Evolutionary conservation across 2,329 filamentous ascomycete genomes (phyloP).

Genomic region (Fusarium sororula): DNA sequence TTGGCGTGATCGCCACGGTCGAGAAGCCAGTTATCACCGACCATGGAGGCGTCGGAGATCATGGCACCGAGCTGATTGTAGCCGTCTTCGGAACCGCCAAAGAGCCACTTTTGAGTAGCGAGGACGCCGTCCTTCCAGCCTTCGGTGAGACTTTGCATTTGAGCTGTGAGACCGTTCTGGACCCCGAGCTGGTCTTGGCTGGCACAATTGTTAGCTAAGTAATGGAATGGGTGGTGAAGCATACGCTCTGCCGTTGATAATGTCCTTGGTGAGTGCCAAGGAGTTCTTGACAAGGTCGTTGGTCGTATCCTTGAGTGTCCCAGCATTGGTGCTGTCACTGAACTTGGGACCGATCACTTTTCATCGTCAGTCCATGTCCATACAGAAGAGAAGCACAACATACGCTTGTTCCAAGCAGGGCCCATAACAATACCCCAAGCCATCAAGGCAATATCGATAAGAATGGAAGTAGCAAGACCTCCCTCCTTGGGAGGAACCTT

Average conservation of each 20-base stretch:
- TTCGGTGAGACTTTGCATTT: conserved; percentile 17
- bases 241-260: conserved; percentile 8
- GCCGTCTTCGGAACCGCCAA: conserved; percentile 9
- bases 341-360: conserved; percentile 17
- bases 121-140: conserved; percentile 19
- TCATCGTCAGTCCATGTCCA: fast-evolving
- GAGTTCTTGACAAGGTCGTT: conserved; percentile 26
- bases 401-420: conserved; percentile 23
- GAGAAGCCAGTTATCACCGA: conserved; percentile 16
- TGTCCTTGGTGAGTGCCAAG: conserved; percentile 16
- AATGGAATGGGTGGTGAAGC: neutral
- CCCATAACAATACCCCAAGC: conserved; percentile 22
- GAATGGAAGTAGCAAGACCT: conserved; percentile 2
- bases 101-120: conserved; percentile 17
- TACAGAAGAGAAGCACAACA: fast-evolving
- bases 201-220: neutral
- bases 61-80: conserved; percentile 9
- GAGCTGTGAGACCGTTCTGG: conserved; percentile 12
- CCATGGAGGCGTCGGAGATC: conserved; percentile 23
- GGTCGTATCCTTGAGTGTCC: conserved; percentile 11
- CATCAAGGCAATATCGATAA: conserved; percentile 19
- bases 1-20: conserved; percentile 15
- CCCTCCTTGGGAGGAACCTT: conserved; percentile 12
- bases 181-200: conserved; percentile 21
- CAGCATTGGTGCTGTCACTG: neutral